Percentiles rank a stretch among this genome's conserved stretches.
Conservation (phyloP, 768 basidiomycete genomes). For the Amanita fuliginea region DNA sequence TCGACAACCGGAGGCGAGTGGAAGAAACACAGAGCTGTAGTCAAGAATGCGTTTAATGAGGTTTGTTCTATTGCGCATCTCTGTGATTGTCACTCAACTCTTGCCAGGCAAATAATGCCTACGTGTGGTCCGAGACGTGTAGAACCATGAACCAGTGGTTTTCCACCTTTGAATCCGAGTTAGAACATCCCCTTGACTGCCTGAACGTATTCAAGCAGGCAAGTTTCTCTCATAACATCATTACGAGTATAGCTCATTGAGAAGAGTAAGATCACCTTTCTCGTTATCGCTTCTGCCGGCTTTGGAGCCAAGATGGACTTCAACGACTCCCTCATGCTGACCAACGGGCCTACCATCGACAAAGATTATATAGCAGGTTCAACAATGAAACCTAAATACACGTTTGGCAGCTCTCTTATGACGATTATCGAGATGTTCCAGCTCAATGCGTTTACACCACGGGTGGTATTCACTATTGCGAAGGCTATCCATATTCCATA, state of each 20-base stretch:
- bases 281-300: slow-evolving; percentile 27
- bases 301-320: slow-evolving; percentile 20
- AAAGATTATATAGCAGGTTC: slow-evolving; percentile 18
- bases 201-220: not conserved
- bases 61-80: slow-evolving; percentile 15
- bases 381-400: slow-evolving; percentile 12
- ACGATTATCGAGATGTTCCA: slow-evolving; percentile 18
- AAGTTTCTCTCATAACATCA: not conserved
- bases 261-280: slow-evolving; percentile 16
- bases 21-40: slow-evolving; percentile 32
- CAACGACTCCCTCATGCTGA: slow-evolving; percentile 12
- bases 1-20: slow-evolving; percentile 32
- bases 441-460: slow-evolving; percentile 20
- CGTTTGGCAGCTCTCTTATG: slow-evolving; percentile 22
- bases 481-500: slow-evolving; percentile 21
- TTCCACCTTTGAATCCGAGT: slow-evolving; percentile 19
- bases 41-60: slow-evolving; percentile 42
- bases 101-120: slow-evolving; percentile 29
- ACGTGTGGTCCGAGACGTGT: slow-evolving; percentile 36
- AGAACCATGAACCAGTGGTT: slow-evolving; percentile 32
- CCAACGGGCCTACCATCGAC: slow-evolving; percentile 20
- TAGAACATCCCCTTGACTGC: not conserved
- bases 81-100: slow-evolving; percentile 14
- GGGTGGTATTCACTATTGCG: slow-evolving; percentile 21
- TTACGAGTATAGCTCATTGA: not conserved